These are phyloP conservation scores for Leishmania guyanensis DNA, from an alignment of 208 protist genomes.

Conservation along the genomic window DNA sequence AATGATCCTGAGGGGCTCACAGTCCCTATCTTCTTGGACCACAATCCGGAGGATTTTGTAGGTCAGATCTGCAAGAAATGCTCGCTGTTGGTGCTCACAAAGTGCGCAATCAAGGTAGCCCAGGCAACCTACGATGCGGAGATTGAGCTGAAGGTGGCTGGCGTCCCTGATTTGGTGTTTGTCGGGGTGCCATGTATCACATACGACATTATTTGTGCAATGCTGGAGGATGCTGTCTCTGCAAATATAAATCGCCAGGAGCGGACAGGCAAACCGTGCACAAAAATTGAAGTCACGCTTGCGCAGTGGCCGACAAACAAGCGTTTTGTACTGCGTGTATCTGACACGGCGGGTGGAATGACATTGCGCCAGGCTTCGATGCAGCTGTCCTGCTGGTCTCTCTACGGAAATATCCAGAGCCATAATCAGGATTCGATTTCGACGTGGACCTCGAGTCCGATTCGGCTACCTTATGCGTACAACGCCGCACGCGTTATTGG, in stretches of 20 bases:
- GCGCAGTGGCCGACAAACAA: constrained; percentile 47
- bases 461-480: constrained; percentile 64
- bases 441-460: constrained; percentile 67
- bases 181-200: constrained; percentile 47
- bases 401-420: constrained; percentile 39
- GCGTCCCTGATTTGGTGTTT: constrained; percentile 48
- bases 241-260: constrained; percentile 66
- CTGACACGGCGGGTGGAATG: constrained; percentile 73
- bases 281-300: constrained; percentile 62
- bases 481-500: constrained; percentile 54
- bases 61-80: constrained; percentile 67
- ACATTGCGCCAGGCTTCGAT: constrained; percentile 39
- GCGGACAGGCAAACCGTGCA: constrained; percentile 43
- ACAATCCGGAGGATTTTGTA: constrained; percentile 54
- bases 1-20: constrained; percentile 46
- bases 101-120: constrained; percentile 42
- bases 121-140: constrained; percentile 45
- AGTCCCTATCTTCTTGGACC: constrained; percentile 53
- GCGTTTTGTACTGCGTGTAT: constrained; percentile 57
- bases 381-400: constrained; percentile 57
- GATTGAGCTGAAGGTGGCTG: constrained; percentile 58
- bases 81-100: constrained; percentile 50
- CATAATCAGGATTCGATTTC: constrained; percentile 13
- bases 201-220: constrained; percentile 68
- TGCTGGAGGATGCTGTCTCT: constrained; percentile 66